Evolutionary conservation across 768 basidiomycete species (phyloP).

Genomic region (Termitomyces sp.): DNA sequence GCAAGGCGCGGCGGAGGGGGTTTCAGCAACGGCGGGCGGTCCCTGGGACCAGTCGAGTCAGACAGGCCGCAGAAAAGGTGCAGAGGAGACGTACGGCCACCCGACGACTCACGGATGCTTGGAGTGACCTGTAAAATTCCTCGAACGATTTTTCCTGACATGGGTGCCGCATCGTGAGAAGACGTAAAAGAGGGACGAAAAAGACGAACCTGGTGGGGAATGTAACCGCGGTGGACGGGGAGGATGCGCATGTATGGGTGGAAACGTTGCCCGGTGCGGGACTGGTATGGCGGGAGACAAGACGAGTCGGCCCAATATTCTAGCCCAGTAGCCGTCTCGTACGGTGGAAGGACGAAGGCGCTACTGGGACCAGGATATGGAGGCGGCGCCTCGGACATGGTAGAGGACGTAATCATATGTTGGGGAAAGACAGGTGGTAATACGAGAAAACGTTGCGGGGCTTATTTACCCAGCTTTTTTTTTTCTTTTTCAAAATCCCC

Average conservation of each 20-base stretch:
- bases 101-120: background rate
- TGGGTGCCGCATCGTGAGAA: background rate
- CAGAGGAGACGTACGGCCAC: background rate
- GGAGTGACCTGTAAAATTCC: background rate
- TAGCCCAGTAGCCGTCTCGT: background rate
- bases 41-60: background rate
- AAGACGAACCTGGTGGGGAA: background rate
- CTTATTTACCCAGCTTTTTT: background rate
- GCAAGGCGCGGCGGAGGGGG: background rate
- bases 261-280: conserved; percentile 4
- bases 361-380: background rate
- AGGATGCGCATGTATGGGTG: conserved; percentile 9
- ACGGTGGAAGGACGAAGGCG: background rate
- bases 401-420: background rate
- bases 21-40: no score
- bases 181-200: background rate
- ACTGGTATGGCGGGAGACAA: conserved; percentile 9
- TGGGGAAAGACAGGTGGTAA: background rate
- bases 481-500: background rate
- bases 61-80: background rate
- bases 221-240: background rate
- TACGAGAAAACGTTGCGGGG: background rate
- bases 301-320: conserved; percentile 9
- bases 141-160: background rate
- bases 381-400: background rate